Evolutionary conservation across 495 filamentous ascomycete species (phyloP).

Genomic region (Chaetomium fimeti): DNA sequence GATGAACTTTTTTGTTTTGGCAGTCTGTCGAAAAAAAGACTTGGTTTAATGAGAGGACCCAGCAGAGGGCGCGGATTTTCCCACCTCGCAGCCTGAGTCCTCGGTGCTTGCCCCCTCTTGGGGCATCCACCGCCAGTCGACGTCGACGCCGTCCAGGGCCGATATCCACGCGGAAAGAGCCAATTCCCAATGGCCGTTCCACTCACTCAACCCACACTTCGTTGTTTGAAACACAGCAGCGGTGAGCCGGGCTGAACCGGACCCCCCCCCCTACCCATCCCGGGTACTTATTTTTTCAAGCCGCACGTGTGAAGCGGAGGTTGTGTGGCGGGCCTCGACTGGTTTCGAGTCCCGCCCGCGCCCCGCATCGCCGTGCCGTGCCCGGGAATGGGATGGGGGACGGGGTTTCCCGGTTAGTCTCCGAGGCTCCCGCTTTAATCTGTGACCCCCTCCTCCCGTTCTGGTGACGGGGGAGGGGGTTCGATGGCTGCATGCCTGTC

Average conservation of each 20-base stretch:
- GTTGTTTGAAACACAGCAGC: constrained; percentile 26
- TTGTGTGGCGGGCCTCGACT: background rate
- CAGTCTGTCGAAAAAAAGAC: constrained; percentile 14
- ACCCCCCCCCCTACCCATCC: background rate
- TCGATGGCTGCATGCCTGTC: constrained; percentile 24
- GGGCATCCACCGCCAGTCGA: constrained; percentile 3
- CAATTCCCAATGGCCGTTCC: constrained; percentile 10
- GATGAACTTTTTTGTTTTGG: constrained; percentile 21
- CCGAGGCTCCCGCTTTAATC: background rate
- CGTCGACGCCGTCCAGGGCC: constrained; percentile 2
- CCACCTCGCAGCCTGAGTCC: constrained; percentile 10
- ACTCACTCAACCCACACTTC: constrained; percentile 20
- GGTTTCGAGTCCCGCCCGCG: background rate
- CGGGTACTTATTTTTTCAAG: background rate
- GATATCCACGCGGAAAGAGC: constrained; percentile 8
- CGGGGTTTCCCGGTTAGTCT: background rate
- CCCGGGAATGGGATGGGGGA: background rate
- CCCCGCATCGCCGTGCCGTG: constrained; percentile 4
- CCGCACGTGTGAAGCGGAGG: background rate
- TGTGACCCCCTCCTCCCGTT: background rate
- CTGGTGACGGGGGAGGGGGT: background rate
- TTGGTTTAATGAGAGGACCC: constrained; percentile 17
- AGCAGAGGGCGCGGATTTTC: background rate
- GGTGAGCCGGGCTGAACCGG: constrained; percentile 11
- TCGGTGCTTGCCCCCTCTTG: background rate